Evolutionary conservation across 202 grass and related monocot genomes (phyloP), one percentile per base, ranked within the genome.

Genomic region (Schoenoplectus triqueter): DNA sequence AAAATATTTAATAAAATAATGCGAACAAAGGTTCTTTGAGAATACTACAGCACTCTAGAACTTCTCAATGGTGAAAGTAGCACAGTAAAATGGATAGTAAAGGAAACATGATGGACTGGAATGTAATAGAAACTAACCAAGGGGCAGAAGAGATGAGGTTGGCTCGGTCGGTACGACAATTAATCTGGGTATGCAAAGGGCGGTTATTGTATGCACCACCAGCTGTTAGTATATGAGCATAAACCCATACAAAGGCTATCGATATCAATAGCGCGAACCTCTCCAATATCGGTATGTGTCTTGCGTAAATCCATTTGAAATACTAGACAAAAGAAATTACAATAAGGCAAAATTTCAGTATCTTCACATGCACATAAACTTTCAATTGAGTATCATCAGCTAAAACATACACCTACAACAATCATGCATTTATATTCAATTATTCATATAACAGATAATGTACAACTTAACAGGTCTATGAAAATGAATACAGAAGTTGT

Each of bases 81-180:
- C 7, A 57, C 9, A 74, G 0, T 68, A 81, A 18, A 18, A 40
- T 60, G 17, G 64, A 45, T 65, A 57, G 13, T 47, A 44, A 39
- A 62, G 76, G 63, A 49, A 88, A 10, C 54, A 82, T 84, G 56
- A 79, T 78, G 54, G 76, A 71, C 11, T 22, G n/a, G 13, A 74
- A 51, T 19, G 51, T 45, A 45, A 46, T 65, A 39, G 60, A 55
- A 46, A 22, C 87, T 6, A 84, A 98, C 93, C 96, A 98, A 67
- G 91, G 86, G 13, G 96, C 85, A 1, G 93, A 98, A 68, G 96
- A 94, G 84, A 98, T 98, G 59, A 98, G 93, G 69, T 98, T 93
- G 79, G 91, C 90, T 80, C 80, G 88, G 74, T 98, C 91, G 4
- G 91, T 98, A 8, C 88, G 87, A 62, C 96, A 98, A 54, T 90